Evolutionary conservation across 2,329 filamentous ascomycete species (phyloP).

Genomic region (Alternaria arborescens): DNA sequence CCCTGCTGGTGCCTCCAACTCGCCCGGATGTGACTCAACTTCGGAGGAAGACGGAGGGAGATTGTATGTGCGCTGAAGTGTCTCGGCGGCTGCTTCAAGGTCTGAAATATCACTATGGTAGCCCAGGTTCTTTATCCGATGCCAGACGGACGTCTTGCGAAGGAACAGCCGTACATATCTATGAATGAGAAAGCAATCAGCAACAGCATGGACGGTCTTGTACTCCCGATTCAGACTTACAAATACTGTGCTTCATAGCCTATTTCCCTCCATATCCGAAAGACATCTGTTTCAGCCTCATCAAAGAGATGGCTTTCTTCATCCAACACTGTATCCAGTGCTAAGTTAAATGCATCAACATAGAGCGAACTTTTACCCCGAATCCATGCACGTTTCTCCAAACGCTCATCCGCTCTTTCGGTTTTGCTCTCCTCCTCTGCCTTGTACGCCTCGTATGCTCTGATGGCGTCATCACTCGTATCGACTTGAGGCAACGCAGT

Average conservation of each 20-base stretch:
- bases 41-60: conserved; percentile 61
- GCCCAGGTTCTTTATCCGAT: conserved; percentile 77
- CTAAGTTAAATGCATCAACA: conserved; percentile 95
- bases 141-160: conserved; percentile 90
- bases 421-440: conserved; percentile 60
- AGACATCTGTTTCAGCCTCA: conserved; percentile 77
- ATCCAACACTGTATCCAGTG: conserved; percentile 85
- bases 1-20: conserved; percentile 58
- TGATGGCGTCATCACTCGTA: conserved; percentile 75
- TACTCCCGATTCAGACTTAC: conserved; percentile 59
- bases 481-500: conserved; percentile 72
- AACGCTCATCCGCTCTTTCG: conserved; percentile 55
- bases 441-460: conserved; percentile 78
- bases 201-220: background rate
- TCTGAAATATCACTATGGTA: conserved; percentile 87
- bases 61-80: conserved; percentile 66
- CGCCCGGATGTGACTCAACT: conserved; percentile 55
- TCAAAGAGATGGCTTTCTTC: conserved; percentile 91
- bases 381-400: conserved; percentile 71
- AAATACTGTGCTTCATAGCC: conserved; percentile 90
- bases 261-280: conserved; percentile 76
- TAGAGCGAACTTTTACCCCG: conserved; percentile 89
- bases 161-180: conserved; percentile 94
- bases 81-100: conserved; percentile 69
- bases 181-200: background rate